Percentiles rank a stretch among this genome's conserved stretches.
phyloP scores from a whole-genome alignment of 345 rosid genomes.

The Eucalyptus sp. region DNA sequence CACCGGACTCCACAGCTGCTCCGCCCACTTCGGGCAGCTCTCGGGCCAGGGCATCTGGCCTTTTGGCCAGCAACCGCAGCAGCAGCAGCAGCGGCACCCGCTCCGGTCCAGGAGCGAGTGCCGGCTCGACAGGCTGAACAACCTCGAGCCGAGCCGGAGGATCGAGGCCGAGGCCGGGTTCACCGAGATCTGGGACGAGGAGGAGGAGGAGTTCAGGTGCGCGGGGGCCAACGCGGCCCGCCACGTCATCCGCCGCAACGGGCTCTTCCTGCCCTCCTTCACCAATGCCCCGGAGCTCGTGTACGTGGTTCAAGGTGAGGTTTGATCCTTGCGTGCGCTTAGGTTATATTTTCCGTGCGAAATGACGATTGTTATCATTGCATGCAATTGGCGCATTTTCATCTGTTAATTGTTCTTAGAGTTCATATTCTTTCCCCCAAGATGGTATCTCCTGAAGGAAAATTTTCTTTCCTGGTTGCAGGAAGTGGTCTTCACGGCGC shows the following conservation, averaged over 20 bases:
- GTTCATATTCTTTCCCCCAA: background rate
- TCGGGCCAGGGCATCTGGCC: background rate
- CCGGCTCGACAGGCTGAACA: conserved; percentile 11
- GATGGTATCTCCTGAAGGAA: background rate
- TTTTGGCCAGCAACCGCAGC: background rate
- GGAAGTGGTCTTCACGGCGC: conserved; percentile 22
- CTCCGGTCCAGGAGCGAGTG: conserved; percentile 9
- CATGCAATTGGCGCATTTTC: background rate
- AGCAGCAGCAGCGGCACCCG: background rate
- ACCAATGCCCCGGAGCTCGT: conserved; percentile 15
- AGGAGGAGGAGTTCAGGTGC: conserved; percentile 20
- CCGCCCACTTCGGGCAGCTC: background rate
- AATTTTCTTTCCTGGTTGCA: background rate
- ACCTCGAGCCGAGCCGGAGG: conserved; percentile 12
- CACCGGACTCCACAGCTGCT: background rate
- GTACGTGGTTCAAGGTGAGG: conserved; percentile 25
- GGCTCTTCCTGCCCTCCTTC: conserved; percentile 32
- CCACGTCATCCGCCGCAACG: conserved; percentile 11
- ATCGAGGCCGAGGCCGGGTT: conserved; percentile 20
- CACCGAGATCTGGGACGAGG: conserved; percentile 29
- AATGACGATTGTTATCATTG: background rate
- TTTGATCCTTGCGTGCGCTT: background rate
- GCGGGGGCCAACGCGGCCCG: conserved; percentile 26
- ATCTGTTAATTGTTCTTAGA: background rate
- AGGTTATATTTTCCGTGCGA: background rate